Percentiles rank a stretch among this genome's conserved stretches.
Evolutionary conservation across 805 yeast genomes (phyloP).

Genomic region (Ogataea methanolica): DNA sequence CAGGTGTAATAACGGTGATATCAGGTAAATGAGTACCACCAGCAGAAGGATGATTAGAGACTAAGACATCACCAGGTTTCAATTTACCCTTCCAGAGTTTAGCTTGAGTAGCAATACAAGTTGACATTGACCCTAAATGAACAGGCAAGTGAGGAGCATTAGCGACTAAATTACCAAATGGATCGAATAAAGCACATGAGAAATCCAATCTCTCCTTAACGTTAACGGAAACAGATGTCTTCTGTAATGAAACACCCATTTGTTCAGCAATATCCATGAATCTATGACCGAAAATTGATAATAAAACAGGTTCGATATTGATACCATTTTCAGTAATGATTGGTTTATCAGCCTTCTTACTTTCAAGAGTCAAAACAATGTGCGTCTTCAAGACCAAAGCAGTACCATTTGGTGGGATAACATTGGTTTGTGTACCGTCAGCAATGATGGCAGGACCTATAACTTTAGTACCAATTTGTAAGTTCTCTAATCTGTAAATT

Average conservation of each 20-base stretch:
- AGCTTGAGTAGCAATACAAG: constrained; percentile 67
- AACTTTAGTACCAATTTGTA: constrained; percentile 48
- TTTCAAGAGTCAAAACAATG: constrained; percentile 39
- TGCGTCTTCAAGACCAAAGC: constrained; percentile 61
- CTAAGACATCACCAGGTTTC: constrained; percentile 68
- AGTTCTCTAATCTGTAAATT: constrained; percentile 49
- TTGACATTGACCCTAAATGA: constrained; percentile 82
- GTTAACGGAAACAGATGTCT: constrained; percentile 77
- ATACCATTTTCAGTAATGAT: constrained; percentile 21
- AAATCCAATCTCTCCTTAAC: constrained; percentile 81
- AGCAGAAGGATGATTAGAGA: constrained; percentile 75
- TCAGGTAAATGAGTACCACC: constrained; percentile 91
- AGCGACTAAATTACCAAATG: constrained; percentile 75
- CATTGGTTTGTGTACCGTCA: constrained; percentile 77
- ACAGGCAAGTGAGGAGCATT: constrained; percentile 90
- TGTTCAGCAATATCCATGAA: constrained; percentile 91
- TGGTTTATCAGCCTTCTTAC: constrained; percentile 1
- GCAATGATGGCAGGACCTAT: constrained; percentile 74
- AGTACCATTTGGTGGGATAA: constrained; percentile 56
- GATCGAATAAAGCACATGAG: constrained; percentile 78
- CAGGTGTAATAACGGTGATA: constrained; percentile 90
- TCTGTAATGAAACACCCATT: constrained; percentile 77
- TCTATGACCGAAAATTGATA: constrained; percentile 77
- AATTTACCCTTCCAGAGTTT: constrained; percentile 59
- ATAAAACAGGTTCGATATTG: constrained; percentile 59